These are phyloP conservation scores for Ustilago vetiveriae DNA, from an alignment of 1,284 basidiomycete genomes.

Conservation along the genomic window DNA sequence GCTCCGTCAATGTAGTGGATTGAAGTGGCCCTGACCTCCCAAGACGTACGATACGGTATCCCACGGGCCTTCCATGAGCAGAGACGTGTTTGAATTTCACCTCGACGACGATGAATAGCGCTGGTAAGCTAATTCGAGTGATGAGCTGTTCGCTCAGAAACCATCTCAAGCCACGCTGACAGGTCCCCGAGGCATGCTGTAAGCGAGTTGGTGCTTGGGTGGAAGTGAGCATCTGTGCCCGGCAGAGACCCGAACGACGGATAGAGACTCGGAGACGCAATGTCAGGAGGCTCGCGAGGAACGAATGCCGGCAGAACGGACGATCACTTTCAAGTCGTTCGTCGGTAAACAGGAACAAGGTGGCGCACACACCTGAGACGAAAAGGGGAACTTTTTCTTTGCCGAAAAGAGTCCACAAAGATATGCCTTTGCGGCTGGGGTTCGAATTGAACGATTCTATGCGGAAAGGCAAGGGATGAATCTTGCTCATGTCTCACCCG, in stretches of 20 bases:
- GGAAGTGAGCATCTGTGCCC: not conserved
- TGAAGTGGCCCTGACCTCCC: no score
- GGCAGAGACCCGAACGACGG: not conserved
- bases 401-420: no score
- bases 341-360: no score
- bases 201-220: constrained; percentile 19
- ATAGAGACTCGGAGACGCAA: constrained; percentile 15
- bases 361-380: not conserved
- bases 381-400: no score
- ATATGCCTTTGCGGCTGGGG: no score
- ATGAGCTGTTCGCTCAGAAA: not conserved
- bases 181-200: constrained; percentile 17
- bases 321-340: no score
- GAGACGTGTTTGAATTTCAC: no score
- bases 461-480: not conserved
- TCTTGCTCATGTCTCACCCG: not conserved
- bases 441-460: not conserved
- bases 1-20: no score
- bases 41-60: no score
- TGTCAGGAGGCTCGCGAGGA: constrained; percentile 16
- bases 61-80: no score
- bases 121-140: no score
- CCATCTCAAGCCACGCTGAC: not conserved
- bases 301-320: not conserved
- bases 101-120: no score